Conservation (phyloP, 1,139 yeast species). For the Yueomyces sp. region DNA sequence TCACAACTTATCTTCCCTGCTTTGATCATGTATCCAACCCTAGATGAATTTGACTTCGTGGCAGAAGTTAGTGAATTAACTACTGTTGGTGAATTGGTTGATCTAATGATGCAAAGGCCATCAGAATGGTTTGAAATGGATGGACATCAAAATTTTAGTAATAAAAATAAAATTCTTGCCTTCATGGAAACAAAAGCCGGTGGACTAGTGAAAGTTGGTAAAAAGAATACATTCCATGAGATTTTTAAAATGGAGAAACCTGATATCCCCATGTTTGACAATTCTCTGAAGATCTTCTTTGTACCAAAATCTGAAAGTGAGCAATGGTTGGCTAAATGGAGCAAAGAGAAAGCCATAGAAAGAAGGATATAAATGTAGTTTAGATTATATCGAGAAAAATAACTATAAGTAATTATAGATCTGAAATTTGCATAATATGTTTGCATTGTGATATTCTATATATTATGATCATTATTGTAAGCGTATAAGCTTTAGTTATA, state of each 20-base stretch:
- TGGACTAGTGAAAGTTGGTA: conserved; percentile 78
- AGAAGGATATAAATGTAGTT: conserved; percentile 26
- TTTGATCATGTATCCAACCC: conserved; percentile 69
- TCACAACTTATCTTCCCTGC: conserved; percentile 76
- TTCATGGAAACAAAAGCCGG: conserved; percentile 76
- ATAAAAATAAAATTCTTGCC: conserved; percentile 47
- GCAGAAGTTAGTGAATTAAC: conserved; percentile 61
- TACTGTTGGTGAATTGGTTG: conserved; percentile 47
- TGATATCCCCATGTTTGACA: conserved; percentile 67
- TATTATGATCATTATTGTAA: too few species aligned
- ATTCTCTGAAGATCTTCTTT: conserved; percentile 57
- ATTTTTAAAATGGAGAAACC: conserved; percentile 54
- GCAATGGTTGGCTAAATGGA: conserved; percentile 57
- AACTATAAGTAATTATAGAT: too few species aligned
- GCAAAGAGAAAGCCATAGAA: conserved; percentile 48
- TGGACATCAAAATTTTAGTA: conserved; percentile 45
- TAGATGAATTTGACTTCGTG: conserved; percentile 72
- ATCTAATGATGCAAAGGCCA: conserved; percentile 48
- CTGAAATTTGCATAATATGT: too few species aligned
- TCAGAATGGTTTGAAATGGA: conserved; percentile 60
- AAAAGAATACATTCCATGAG: conserved; percentile 53
- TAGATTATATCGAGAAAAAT: too few species aligned
- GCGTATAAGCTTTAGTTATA: neutral
- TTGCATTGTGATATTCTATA: too few species aligned
- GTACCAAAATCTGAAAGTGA: conserved; percentile 63